Evolutionary conservation across 768 basidiomycete species (phyloP), one percentile per base, ranked within the genome.

Genomic region (Boletellus ananas): DNA sequence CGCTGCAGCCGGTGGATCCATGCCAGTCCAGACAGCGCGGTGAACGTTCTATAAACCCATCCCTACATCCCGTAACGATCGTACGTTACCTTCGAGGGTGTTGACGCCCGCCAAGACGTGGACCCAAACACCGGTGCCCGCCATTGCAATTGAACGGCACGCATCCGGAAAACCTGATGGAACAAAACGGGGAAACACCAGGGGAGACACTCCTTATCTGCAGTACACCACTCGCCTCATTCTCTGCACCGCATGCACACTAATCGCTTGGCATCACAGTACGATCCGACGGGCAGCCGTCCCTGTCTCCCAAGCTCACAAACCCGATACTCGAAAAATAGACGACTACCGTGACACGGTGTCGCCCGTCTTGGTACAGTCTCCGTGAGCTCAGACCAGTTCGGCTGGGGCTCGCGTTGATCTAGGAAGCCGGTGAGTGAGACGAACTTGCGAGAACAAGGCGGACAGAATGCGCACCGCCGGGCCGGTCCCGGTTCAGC

Each of bases 401-500:
- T 85, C 5, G 81, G 77, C 6, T 90, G 88, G 0, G 73, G 73
- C 59, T 77, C 73, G 60, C 91, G 94, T 70, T 92, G 77, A 59
- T 95, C 93, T 94, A 58, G 0, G 50, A 11, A 16, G 6, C 23
- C 6, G 25, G 25, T 51, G 34, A 53, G 33, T 21, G 8, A 17
- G 25, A 31, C 47, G 27, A 20, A 41, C 46, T 45, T 35, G 34
- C 27, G 20, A 41, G 16, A 23, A 21, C 12, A 25, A 23, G 11
- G 31, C 20, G 23, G 36, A 31, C 4, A 29, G n/a, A 40, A 8
- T 20, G 5, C 44, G 60, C 51, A 88, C 91, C 90, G 67, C n/a
- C n/a, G n/a, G n/a, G n/a, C n/a, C n/a, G n/a, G n/a, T 94, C 91
- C 46, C 91, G 83, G 63, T 93, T 87, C 51, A 94, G 79, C 67